These are phyloP conservation scores for Pyricularia sp. DNA, from an alignment of 2,329 filamentous ascomycete genomes.

Conservation along the genomic window DNA sequence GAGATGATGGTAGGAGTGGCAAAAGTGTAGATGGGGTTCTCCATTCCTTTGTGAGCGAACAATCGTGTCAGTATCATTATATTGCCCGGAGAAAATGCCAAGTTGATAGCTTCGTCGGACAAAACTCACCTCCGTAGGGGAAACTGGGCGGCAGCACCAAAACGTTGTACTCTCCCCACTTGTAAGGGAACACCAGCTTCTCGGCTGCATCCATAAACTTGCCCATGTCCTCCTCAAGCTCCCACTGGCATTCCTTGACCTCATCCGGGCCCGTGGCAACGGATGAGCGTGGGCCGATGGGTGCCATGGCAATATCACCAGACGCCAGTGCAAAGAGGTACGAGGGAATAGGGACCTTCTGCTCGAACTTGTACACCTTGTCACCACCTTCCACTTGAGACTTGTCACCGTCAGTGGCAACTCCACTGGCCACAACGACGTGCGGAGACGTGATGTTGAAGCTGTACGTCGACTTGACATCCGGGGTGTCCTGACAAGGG, in stretches of 20 bases:
- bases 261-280: constrained; percentile 87
- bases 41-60: constrained; percentile 52
- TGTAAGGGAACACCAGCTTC: constrained; percentile 73
- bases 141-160: constrained; percentile 84
- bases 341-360: constrained; percentile 84
- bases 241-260: constrained; percentile 75
- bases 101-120: background rate
- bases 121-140: constrained; percentile 63
- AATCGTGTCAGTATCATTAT: constrained; percentile 12
- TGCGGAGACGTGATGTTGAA: constrained; percentile 82
- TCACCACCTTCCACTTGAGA: constrained; percentile 42
- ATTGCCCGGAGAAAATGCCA: background rate
- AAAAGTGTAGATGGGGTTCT: constrained; percentile 91
- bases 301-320: constrained; percentile 76
- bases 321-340: constrained; percentile 91
- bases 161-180: constrained; percentile 93
- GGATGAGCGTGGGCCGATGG: constrained; percentile 74
- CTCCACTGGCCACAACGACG: constrained; percentile 84
- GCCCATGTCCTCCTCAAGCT: constrained; percentile 85
- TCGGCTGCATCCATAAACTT: constrained; percentile 85
- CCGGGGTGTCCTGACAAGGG: constrained; percentile 94
- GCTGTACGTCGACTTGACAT: constrained; percentile 90
- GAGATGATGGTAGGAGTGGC: constrained; percentile 92
- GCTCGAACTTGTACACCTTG: constrained; percentile 75
- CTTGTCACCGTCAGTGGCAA: constrained; percentile 34